Percentiles rank a stretch among this genome's conserved stretches.
phyloP scores from a whole-genome alignment of 306 rosid genomes.

The Cucumis melo region DNA sequence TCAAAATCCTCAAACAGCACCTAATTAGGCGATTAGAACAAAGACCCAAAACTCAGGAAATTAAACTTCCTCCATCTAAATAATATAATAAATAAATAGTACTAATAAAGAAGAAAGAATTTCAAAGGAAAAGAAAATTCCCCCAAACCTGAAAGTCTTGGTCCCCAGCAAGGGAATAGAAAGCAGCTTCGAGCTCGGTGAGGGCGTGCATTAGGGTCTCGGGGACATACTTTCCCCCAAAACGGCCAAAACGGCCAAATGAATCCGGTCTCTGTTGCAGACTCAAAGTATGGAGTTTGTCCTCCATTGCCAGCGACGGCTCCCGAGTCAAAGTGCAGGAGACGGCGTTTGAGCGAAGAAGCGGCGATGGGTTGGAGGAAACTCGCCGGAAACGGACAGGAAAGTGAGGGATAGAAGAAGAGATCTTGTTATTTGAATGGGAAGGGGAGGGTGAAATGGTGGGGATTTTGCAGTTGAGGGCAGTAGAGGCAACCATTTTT shows the following conservation, averaged over 20 bases:
- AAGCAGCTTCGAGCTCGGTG: conserved; percentile 72
- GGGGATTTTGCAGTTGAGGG: conserved; percentile 17
- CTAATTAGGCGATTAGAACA: background rate
- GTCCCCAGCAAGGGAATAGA: conserved; percentile 48
- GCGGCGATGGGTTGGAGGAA: conserved; percentile 15
- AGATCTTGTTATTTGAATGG: conserved; percentile 17
- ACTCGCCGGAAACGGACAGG: conserved; percentile 19
- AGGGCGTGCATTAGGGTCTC: conserved; percentile 91
- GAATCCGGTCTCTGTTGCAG: conserved; percentile 62
- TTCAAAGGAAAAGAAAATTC: too few species aligned
- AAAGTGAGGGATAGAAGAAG: conserved; percentile 9
- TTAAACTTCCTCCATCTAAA: background rate
- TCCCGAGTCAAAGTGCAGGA: conserved; percentile 41
- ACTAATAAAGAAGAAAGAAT: background rate
- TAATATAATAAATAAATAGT: too few species aligned
- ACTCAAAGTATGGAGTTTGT: background rate
- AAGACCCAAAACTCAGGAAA: background rate
- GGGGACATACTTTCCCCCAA: conserved; percentile 93
- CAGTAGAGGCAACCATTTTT: conserved; percentile 13
- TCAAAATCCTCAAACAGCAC: background rate
- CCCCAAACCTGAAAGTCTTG: conserved; percentile 58
- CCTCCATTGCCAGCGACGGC: conserved; percentile 22
- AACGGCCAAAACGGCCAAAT: conserved; percentile 72
- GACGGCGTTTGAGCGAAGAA: conserved; percentile 10
- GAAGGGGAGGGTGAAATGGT: background rate